A percentile compares a stretch with the other conserved stretches of the same genome.
Conservation (phyloP, 2,329 filamentous ascomycete species). For the Orbilia quercus region DNA sequence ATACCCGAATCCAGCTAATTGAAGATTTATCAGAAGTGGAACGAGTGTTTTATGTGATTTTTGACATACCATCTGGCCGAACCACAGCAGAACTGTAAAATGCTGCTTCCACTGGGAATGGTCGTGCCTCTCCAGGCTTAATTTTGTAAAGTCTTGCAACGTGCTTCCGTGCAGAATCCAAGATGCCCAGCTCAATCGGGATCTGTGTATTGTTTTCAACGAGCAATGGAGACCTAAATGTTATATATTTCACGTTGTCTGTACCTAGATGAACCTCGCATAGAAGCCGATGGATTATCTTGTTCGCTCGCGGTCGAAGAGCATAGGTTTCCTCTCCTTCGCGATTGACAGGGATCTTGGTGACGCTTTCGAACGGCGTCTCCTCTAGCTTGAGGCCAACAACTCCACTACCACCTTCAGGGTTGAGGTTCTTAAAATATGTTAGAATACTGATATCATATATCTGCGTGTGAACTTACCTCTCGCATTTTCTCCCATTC, state of each 20-base stretch:
- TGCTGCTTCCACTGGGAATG: conserved; percentile 89
- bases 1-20: conserved; percentile 83
- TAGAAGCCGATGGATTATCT: conserved; percentile 85
- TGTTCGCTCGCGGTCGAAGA: conserved; percentile 85
- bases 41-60: neutral
- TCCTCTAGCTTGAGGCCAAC: conserved; percentile 88
- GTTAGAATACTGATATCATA: neutral
- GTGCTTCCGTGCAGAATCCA: conserved; percentile 85
- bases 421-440: conserved; percentile 75
- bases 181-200: conserved; percentile 91
- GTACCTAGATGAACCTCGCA: conserved; percentile 90
- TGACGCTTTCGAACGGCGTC: conserved; percentile 91
- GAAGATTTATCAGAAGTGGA: conserved; percentile 28
- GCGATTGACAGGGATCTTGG: conserved; percentile 88
- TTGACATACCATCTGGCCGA: conserved; percentile 75
- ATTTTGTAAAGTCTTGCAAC: conserved; percentile 98
- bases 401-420: conserved; percentile 81
- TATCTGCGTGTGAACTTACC: conserved; percentile 34
- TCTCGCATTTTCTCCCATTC: conserved; percentile 94
- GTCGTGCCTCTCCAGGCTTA: conserved; percentile 85
- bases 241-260: conserved; percentile 98
- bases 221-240: conserved; percentile 87
- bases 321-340: conserved; percentile 94
- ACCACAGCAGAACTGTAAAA: conserved; percentile 89
- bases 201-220: conserved; percentile 98